Evolutionary conservation across 2,329 filamentous ascomycete genomes (phyloP).

Genomic region (Fusarium transvaalense): DNA sequence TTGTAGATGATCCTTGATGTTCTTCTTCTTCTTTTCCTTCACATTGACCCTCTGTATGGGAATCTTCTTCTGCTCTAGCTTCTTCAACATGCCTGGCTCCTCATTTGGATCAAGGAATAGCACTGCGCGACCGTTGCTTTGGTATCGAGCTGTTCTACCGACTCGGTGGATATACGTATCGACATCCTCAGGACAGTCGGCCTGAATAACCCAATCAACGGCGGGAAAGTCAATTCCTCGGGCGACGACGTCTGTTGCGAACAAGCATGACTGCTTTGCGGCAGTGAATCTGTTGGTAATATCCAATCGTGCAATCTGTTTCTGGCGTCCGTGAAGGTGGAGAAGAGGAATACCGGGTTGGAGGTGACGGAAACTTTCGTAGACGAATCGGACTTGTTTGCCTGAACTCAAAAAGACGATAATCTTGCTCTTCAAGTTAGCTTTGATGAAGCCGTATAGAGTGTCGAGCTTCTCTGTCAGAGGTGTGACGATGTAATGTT

Average conservation of each 20-base stretch:
- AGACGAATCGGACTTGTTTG: conserved; percentile 96
- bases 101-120: conserved; percentile 93
- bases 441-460: conserved; percentile 90
- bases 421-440: conserved; percentile 93
- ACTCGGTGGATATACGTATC: conserved; percentile 99
- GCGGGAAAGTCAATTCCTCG: conserved; percentile 95
- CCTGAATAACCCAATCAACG: conserved; percentile 98
- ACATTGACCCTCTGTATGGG: conserved; percentile 89
- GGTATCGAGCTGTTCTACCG: conserved; percentile 92
- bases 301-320: conserved; percentile 87
- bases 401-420: conserved; percentile 95
- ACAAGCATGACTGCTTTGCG: conserved; percentile 86
- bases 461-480: conserved; percentile 91
- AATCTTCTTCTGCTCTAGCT: conserved; percentile 89
- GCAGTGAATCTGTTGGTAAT: conserved; percentile 86
- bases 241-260: conserved; percentile 95
- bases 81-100: conserved; percentile 88
- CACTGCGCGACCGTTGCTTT: conserved; percentile 87
- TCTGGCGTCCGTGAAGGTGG: conserved; percentile 94
- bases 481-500: conserved; percentile 90
- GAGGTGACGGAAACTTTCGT: conserved; percentile 91
- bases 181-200: conserved; percentile 95
- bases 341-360: conserved; percentile 94
- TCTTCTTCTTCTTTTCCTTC: conserved; percentile 88
- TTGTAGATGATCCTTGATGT: conserved; percentile 85